Evolutionary conservation across 2,329 filamentous ascomycete species (phyloP), one percentile per base, ranked within the genome.

Genomic region (Nigrospora oryzae): DNA sequence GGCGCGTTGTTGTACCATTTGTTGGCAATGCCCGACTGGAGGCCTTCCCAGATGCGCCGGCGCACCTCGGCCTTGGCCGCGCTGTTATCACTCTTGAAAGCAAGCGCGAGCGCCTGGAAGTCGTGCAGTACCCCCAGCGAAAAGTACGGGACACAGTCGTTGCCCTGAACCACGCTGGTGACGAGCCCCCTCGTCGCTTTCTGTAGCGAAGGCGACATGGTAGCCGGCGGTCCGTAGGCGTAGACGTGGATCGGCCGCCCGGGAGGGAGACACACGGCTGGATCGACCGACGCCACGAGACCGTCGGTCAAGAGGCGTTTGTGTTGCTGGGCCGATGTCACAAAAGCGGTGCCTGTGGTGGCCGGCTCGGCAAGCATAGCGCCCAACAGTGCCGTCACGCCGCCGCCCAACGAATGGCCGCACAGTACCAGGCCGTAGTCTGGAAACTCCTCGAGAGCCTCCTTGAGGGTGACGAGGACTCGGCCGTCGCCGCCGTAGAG

Each of bases 171-270:
- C 5, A 86, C 73, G 10, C 80, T 88, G 3, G 86, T 90, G 48
- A 90, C 83, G 8, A 90, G 71, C 2, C 84, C 85, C 13, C 83
- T 74, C 0, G 86, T 89, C 11, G 82, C 81, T 47, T 77, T 76
- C 36, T 84, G 78, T 8, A 90, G 71, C 2, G 81, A 77, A 0
- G 83, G 72, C 0, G 83, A 86, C 74, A 89, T 79, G 13, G 83
- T 84, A 0, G 83, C 78, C 0, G 85, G 84, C 2, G 85, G 81
- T 0, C 86, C 86, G 58, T 89, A 90, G 7, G 86, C 83, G 58
- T 87, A 90, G 12, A 89, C 86, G 53, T 90, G 86, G 16, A 89
- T 84, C 3, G 83, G 81, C 1, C 86, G 75, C 14, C 81, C 79
- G 0, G 81, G 54, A 0, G 86, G 86, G 0, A 89, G 70, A 15